These are phyloP conservation scores for Melanogaster broomeanus DNA, from an alignment of 768 basidiomycete genomes.

Conservation along the genomic window DNA sequence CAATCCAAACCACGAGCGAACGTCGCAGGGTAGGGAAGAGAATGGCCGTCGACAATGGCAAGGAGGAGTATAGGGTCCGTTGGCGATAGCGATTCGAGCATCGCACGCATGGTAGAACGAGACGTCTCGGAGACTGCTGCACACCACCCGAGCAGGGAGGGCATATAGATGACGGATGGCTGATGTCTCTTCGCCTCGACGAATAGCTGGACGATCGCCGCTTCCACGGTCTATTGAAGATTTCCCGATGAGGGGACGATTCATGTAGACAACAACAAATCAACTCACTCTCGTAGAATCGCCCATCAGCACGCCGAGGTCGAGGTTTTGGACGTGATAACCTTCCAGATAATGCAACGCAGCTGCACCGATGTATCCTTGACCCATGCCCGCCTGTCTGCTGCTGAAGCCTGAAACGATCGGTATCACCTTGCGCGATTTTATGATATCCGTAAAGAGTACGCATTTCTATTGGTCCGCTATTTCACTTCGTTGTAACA, in stretches of 20 bases:
- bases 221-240: conserved; percentile 72
- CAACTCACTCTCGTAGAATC: conserved; percentile 83
- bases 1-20: conserved; percentile 88
- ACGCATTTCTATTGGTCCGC: conserved; percentile 85
- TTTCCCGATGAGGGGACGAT: conserved; percentile 1
- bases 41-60: conserved; percentile 81
- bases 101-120: conserved; percentile 80
- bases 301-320: conserved; percentile 83
- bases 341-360: conserved; percentile 94
- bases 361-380: conserved; percentile 86
- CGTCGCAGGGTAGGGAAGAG: conserved; percentile 72
- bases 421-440: conserved; percentile 87
- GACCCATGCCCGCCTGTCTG: conserved; percentile 88
- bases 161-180: conserved; percentile 94
- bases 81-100: conserved; percentile 89
- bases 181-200: conserved; percentile 97
- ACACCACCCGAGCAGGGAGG: conserved; percentile 85
- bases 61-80: conserved; percentile 93
- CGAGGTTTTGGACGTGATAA: conserved; percentile 91
- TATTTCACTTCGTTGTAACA: no score
- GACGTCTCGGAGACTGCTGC: conserved; percentile 82
- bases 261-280: not conserved
- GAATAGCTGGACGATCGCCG: conserved; percentile 92
- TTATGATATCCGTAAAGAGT: no score
- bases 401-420: conserved; percentile 81